A percentile compares a stretch with the other conserved stretches of the same genome.
phyloP scores from a whole-genome alignment of 306 rosid species.

The Gastrolobium bilobum region DNA sequence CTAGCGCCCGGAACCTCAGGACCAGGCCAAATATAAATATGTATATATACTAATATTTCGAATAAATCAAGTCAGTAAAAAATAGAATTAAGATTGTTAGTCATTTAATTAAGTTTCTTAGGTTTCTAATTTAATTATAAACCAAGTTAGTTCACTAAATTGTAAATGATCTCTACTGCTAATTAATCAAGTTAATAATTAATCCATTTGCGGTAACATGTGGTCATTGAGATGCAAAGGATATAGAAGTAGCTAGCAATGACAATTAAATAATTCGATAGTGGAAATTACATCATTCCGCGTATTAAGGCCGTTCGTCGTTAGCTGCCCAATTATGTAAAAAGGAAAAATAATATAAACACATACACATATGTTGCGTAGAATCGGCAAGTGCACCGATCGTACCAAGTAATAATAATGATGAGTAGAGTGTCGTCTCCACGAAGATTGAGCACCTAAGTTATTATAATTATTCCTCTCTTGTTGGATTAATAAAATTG shows the following conservation, averaged over 20 bases:
- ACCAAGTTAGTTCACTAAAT: neutral
- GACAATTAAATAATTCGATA: slow-evolving; percentile 39
- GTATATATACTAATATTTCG: neutral
- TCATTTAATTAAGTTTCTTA: neutral
- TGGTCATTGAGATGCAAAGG: neutral
- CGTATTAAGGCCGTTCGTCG: neutral
- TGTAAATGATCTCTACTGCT: neutral
- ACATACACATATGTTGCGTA: too few relatives aligned
- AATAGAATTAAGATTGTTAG: neutral
- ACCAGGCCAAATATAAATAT: slow-evolving; percentile 14
- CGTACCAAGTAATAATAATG: too few relatives aligned
- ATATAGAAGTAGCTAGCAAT: neutral
- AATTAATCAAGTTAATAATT: neutral
- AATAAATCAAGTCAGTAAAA: neutral
- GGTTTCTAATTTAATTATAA: neutral
- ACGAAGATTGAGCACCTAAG: too few relatives aligned
- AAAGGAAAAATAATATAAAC: neutral
- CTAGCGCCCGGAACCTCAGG: slow-evolving; percentile 23
- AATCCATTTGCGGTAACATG: neutral
- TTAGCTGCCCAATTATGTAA: slow-evolving; percentile 20
- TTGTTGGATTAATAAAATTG: too few relatives aligned
- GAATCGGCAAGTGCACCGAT: too few relatives aligned
- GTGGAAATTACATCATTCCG: slow-evolving; percentile 44
- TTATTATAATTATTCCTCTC: too few relatives aligned
- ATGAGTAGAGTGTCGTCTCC: too few relatives aligned